Conservation (phyloP, 495 filamentous ascomycete genomes). For the Xylaria cubensis region DNA sequence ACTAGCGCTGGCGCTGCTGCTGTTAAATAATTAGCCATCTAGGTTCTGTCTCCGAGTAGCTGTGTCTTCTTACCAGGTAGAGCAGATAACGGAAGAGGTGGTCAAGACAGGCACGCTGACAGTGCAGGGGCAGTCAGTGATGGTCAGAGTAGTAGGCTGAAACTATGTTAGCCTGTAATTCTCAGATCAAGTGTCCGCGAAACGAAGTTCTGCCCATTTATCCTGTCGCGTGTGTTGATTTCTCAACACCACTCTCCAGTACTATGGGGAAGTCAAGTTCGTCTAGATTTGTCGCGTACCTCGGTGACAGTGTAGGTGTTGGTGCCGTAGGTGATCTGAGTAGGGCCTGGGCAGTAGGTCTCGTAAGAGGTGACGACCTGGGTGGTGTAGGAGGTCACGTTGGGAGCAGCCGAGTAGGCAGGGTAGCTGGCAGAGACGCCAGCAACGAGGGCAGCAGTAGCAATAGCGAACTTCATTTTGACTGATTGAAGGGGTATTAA, state of each 20-base stretch:
- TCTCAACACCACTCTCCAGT: neutral
- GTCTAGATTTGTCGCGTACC: constrained; percentile 42
- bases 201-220: neutral
- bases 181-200: neutral
- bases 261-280: neutral
- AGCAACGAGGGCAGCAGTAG: constrained; percentile 65
- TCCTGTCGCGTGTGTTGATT: neutral
- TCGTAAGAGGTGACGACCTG: constrained; percentile 80
- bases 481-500: constrained; percentile 54
- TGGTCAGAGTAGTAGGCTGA: constrained; percentile 77
- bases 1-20: constrained; percentile 28
- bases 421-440: constrained; percentile 65
- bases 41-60: neutral
- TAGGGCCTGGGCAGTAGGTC: constrained; percentile 85
- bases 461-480: constrained; percentile 87
- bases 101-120: constrained; percentile 72
- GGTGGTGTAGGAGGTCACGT: constrained; percentile 65
- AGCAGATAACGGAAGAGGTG: constrained; percentile 68
- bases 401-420: constrained; percentile 44
- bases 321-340: constrained; percentile 70
- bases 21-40: neutral
- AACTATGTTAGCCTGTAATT: constrained; percentile 29
- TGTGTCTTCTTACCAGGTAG: constrained; percentile 62
- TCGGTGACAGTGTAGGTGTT: constrained; percentile 82
- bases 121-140: constrained; percentile 81